Base-by-base conservation (phyloP, 441 rosid genomes). In the Macaranga tanarius region DNA sequence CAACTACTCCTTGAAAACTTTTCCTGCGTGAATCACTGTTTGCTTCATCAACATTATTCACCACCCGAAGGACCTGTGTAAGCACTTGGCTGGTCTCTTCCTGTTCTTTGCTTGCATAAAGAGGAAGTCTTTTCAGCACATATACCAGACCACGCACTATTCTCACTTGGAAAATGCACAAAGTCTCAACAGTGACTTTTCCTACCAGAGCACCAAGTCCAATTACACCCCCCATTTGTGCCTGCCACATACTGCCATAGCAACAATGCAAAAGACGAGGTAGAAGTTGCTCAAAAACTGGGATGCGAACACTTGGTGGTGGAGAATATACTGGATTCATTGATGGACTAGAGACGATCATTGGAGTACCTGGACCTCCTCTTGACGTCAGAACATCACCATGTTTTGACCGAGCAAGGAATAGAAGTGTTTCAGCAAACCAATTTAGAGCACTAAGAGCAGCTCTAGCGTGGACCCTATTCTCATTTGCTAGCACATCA, bases 21-120 rank as follows among this genome's bases (percentile, higher is more conserved):
- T 87, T 86, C 80, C 81, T 92, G 63, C 96, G 97, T 12, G 94
- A 83, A 51, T 93, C 99, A 87, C 91, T 93, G 70, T 92, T 96
- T 73, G 91, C 96, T 75, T 93, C 99, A 73, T 96, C 98, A 52
- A 88, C 97, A 82, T 93, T 93, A 83, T 96, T 96, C 76, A 92
- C 98, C 77, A 96, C 98, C 26, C 97, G 91, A 71, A 96, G 94
- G 79, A 96, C 96, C 84, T 93, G 97, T 57, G 90, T 90, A 81
- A 96, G 97, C 76, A 96, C 98, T 87, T 89, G 98, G 86, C 97
- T 90, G 62, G 97, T 90, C 85, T 96, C 99, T 75, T 93, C 99
- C 79, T 92, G 97, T 87, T 93, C 98, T 83, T 92, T 93, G 76
- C 86, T 89, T 73, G 92, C 94, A 88, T 93, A 90, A 81, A 84